Conservation (phyloP, 306 rosid genomes). For the Mimosa pudica region DNA sequence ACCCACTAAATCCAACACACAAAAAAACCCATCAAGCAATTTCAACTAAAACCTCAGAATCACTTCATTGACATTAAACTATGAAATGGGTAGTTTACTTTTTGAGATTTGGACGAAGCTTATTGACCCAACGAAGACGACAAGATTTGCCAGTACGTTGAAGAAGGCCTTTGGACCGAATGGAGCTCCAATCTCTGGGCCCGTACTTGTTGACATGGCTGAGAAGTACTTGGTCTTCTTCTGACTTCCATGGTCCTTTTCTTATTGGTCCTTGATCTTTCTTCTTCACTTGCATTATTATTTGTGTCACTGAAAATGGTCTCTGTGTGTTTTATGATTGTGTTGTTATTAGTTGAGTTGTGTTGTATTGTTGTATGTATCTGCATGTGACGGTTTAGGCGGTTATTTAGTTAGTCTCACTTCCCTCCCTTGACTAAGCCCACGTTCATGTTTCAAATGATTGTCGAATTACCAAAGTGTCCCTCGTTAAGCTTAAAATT, state of each 20-base stretch:
- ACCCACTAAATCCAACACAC: slow-evolving; percentile 54
- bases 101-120: slow-evolving; percentile 88
- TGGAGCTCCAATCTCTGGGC: slow-evolving; percentile 97
- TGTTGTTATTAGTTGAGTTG: not conserved
- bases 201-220: slow-evolving; percentile 76
- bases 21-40: not conserved
- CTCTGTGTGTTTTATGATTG: not conserved
- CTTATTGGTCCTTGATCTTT: slow-evolving; percentile 57
- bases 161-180: slow-evolving; percentile 97
- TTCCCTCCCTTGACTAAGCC: slow-evolving; percentile 20
- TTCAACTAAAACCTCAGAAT: not conserved
- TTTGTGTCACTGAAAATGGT: not conserved
- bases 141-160: slow-evolving; percentile 89
- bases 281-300: slow-evolving; percentile 59
- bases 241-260: slow-evolving; percentile 85
- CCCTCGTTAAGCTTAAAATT: not conserved
- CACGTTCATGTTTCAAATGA: slow-evolving; percentile 37
- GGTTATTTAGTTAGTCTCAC: slow-evolving; percentile 43
- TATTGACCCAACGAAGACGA: slow-evolving; percentile 98
- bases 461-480: not conserved
- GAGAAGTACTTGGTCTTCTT: slow-evolving; percentile 73
- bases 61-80: not conserved
- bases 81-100: slow-evolving; percentile 43
- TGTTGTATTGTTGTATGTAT: not conserved
- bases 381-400: slow-evolving; percentile 40